phyloP scores from a whole-genome alignment of 257 asterid species.

The Capsicum rhomboideum region DNA sequence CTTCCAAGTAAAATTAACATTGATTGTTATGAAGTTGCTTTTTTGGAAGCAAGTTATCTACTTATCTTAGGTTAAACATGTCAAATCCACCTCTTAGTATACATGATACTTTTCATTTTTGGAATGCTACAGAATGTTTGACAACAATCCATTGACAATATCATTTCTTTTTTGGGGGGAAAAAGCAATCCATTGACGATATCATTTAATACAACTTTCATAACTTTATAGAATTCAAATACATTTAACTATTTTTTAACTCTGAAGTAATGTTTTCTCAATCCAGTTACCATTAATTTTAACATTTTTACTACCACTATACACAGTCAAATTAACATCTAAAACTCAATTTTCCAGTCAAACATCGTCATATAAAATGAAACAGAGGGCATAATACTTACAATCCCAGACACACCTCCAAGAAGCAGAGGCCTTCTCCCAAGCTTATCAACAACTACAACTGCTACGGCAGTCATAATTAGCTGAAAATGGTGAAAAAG shows the following conservation, averaged over 20 bases:
- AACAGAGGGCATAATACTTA: conserved; percentile 27
- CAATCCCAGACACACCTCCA: conserved; percentile 96
- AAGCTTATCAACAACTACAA: conserved; percentile 63
- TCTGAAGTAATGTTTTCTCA: neutral
- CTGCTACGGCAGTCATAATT: conserved; percentile 87
- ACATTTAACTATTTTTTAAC: neutral
- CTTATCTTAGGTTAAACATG: neutral
- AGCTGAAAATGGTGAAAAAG: conserved; percentile 34
- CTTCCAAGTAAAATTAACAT: neutral
- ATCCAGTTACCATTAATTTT: neutral
- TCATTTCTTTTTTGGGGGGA: too few species aligned
- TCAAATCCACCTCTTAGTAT: neutral
- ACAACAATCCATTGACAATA: neutral
- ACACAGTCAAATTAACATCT: neutral
- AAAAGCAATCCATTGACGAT: neutral
- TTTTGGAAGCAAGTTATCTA: neutral
- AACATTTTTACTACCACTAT: neutral
- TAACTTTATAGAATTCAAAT: neutral
- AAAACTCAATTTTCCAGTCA: neutral
- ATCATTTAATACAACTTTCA: neutral
- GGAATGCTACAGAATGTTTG: neutral
- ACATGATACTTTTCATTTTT: neutral
- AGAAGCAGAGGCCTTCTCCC: conserved; percentile 97
- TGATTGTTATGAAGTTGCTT: neutral
- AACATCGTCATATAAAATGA: neutral